phyloP scores from a whole-genome alignment of 192 early-diverging fungal genomes.

The Geranomyces variabilis region DNA sequence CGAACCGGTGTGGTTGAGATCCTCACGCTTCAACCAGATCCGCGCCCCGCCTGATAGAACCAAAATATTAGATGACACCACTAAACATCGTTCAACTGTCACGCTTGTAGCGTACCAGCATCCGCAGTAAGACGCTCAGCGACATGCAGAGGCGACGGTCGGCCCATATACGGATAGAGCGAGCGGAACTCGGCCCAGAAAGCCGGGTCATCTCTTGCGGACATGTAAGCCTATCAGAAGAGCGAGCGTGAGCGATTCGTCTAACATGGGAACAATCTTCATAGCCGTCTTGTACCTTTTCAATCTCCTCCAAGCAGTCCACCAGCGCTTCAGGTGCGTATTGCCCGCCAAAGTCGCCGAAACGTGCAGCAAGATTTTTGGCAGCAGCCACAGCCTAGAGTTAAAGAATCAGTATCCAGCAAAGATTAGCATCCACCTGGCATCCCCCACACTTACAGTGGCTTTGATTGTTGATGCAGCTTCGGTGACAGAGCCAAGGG shows the following conservation, averaged over 20 bases:
- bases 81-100: background rate
- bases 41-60: slow-evolving; percentile 70
- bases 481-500: too few species aligned
- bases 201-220: slow-evolving; percentile 80
- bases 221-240: slow-evolving; percentile 62
- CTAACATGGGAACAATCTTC: too few species aligned
- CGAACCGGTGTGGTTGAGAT: slow-evolving; percentile 97
- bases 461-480: too few species aligned
- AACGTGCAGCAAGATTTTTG: slow-evolving; percentile 67
- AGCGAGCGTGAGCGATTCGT: background rate
- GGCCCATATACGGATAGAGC: slow-evolving; percentile 90
- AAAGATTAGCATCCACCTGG: too few species aligned
- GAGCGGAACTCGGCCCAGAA: slow-evolving; percentile 93
- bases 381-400: slow-evolving; percentile 3
- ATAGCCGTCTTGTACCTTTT: slow-evolving; percentile 56
- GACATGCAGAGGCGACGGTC: slow-evolving; percentile 85
- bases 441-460: too few species aligned
- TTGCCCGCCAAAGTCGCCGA: slow-evolving; percentile 95
- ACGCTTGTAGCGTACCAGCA: slow-evolving; percentile 32
- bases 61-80: background rate
- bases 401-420: too few species aligned
- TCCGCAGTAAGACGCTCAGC: slow-evolving; percentile 84
- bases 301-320: slow-evolving; percentile 88
- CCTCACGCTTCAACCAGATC: slow-evolving; percentile 99
- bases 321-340: slow-evolving; percentile 98